Conservation (phyloP, 495 filamentous ascomycete genomes). For the Coniosporium apollinis region DNA sequence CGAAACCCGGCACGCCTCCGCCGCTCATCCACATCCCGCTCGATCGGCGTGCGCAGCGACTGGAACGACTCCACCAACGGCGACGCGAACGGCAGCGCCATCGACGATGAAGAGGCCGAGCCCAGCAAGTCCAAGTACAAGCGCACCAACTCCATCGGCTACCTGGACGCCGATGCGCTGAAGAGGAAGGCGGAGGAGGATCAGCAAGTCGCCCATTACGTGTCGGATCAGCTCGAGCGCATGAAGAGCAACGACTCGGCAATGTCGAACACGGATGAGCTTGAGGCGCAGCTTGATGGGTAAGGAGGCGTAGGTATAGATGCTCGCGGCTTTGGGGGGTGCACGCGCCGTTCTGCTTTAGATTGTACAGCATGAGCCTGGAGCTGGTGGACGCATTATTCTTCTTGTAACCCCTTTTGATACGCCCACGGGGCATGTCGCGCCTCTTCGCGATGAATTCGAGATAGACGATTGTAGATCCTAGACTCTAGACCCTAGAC, state of each 20-base stretch:
- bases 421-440: too few species aligned
- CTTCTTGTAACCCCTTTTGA: too few species aligned
- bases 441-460: too few species aligned
- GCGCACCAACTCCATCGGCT: conserved; percentile 11
- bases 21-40: conserved; percentile 67
- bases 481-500: too few species aligned
- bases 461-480: too few species aligned
- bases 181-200: conserved; percentile 19
- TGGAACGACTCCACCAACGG: conserved; percentile 39
- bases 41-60: conserved; percentile 76
- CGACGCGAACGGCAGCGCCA: conserved; percentile 22
- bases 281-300: conserved; percentile 20
- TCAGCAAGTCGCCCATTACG: conserved; percentile 22
- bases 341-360: too few species aligned
- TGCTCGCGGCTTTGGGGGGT: too few species aligned
- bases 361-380: too few species aligned
- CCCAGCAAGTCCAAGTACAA: conserved; percentile 9
- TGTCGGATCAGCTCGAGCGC: conserved; percentile 20
- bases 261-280: conserved; percentile 15
- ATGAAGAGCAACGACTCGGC: conserved; percentile 15
- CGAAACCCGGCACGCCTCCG: conserved; percentile 39
- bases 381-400: too few species aligned
- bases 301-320: background rate
- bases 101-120: conserved; percentile 11
- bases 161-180: conserved; percentile 17